Conservation (phyloP, 2,329 filamentous ascomycete species). For the Aureobasidium zeae region DNA sequence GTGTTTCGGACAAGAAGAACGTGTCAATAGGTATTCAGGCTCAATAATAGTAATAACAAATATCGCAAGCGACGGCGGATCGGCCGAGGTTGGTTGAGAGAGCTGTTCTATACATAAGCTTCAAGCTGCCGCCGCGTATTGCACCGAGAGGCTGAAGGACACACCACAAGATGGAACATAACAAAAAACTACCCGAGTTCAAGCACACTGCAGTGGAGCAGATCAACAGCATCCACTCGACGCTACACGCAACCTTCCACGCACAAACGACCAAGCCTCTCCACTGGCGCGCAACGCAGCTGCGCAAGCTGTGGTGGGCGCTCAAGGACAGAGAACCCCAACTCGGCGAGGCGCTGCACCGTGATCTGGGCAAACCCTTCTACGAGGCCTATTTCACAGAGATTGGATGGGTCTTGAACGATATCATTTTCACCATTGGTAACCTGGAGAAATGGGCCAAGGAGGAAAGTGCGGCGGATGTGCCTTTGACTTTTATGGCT, state of each 20-base stretch:
- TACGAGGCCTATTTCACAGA: constrained; percentile 70
- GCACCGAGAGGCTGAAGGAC: too few species aligned
- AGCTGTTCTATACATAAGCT: too few species aligned
- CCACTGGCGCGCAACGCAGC: constrained; percentile 72
- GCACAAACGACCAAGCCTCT: constrained; percentile 74
- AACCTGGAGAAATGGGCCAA: constrained; percentile 74
- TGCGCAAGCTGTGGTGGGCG: constrained; percentile 92
- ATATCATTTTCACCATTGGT: constrained; percentile 68
- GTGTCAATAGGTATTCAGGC: too few species aligned
- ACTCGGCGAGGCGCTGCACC: constrained; percentile 63
- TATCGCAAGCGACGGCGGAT: too few species aligned
- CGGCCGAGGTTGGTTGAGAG: too few species aligned
- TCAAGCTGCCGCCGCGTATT: too few species aligned
- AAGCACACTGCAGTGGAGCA: constrained; percentile 53
- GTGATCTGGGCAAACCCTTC: constrained; percentile 67
- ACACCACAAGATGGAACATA: constrained; percentile 4
- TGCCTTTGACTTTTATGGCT: constrained; percentile 57
- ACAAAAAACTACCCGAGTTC: constrained; percentile 18
- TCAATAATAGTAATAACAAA: too few species aligned
- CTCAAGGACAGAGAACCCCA: constrained; percentile 67
- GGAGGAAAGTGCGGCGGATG: constrained; percentile 66
- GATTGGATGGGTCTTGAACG: constrained; percentile 67
- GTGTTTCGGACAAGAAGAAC: too few species aligned
- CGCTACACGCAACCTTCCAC: constrained; percentile 59
- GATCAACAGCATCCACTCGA: constrained; percentile 54